Percentiles rank a stretch among this genome's conserved stretches.
phyloP scores from a whole-genome alignment of 2,329 filamentous ascomycete genomes.

The Grosmannia clavigera region DNA sequence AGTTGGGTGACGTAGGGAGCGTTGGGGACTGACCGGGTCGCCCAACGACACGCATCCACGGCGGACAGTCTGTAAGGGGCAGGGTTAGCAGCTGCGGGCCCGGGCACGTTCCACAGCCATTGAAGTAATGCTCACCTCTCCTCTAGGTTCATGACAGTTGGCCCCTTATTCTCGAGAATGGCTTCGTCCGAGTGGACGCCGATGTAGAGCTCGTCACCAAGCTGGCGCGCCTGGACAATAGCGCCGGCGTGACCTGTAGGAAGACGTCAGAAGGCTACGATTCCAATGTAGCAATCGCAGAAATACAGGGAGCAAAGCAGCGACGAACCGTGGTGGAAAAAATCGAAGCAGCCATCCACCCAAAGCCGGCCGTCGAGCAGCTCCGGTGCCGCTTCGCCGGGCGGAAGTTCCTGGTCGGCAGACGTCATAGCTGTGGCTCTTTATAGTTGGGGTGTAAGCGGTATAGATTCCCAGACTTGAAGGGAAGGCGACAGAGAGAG shows the following conservation, averaged over 20 bases:
- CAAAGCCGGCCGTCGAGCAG: conserved; percentile 67
- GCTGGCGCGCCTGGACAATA: conserved; percentile 87
- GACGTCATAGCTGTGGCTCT: conserved; percentile 5
- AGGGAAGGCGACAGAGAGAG: neutral
- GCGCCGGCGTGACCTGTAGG: conserved; percentile 77
- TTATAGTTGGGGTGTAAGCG: neutral
- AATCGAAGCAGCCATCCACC: conserved; percentile 99
- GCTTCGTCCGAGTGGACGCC: conserved; percentile 93
- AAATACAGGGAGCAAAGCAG: neutral
- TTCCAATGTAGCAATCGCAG: neutral
- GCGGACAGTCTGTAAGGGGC: conserved; percentile 56
- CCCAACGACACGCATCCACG: conserved; percentile 91
- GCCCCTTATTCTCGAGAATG: conserved; percentile 93
- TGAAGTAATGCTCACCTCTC: conserved; percentile 50
- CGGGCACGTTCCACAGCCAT: no score
- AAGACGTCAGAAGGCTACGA: neutral
- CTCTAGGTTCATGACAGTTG: conserved; percentile 87
- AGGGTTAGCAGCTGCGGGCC: conserved; percentile 1
- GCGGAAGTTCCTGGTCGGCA: conserved; percentile 16
- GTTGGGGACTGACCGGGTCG: conserved; percentile 67
- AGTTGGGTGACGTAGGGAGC: conserved; percentile 93
- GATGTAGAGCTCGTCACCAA: conserved; percentile 78
- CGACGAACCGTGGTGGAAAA: conserved; percentile 78
- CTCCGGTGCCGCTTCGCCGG: conserved; percentile 39
- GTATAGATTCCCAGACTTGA: neutral